Evolutionary conservation across 129 eudicot genomes (phyloP).

Genomic region (Heracleum sosnowskyi): DNA sequence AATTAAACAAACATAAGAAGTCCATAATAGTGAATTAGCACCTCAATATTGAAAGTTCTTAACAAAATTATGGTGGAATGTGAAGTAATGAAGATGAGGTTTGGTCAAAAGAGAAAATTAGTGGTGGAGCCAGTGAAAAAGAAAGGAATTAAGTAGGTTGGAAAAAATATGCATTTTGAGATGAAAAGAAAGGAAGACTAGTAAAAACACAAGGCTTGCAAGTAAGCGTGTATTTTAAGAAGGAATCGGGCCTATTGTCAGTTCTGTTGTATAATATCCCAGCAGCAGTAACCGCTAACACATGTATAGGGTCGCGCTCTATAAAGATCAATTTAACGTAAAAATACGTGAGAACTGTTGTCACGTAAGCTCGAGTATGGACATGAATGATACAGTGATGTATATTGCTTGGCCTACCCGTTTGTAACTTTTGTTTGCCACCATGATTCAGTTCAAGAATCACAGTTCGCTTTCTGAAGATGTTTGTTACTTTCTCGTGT

Average conservation of each 20-base stretch:
- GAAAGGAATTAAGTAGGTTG: not conserved
- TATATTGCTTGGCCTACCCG: conserved; percentile 7
- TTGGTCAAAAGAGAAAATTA: conserved; percentile 12
- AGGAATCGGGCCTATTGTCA: not conserved
- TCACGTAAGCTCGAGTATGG: not conserved
- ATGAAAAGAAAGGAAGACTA: not conserved
- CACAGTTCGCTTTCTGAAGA: conserved; percentile 9
- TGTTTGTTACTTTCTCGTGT: conserved; percentile 9
- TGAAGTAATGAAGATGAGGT: not conserved
- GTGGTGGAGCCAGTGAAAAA: conserved; percentile 15
- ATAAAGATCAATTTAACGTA: not conserved
- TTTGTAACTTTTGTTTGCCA: conserved; percentile 7
- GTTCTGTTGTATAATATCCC: not conserved
- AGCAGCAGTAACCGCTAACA: not conserved
- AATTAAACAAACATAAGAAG: not conserved
- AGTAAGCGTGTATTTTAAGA: conserved; percentile 5
- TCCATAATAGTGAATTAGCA: not conserved
- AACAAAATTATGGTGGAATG: not conserved
- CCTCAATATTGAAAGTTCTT: not conserved
- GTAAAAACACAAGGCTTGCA: not conserved
- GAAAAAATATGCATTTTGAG: not conserved
- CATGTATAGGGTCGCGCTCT: not conserved
- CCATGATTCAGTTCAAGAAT: conserved; percentile 16
- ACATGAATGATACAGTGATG: not conserved
- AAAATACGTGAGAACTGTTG: not conserved